Evolutionary conservation across 2,329 filamentous ascomycete species (phyloP).

Genomic region (Sporothrix variecibatus): DNA sequence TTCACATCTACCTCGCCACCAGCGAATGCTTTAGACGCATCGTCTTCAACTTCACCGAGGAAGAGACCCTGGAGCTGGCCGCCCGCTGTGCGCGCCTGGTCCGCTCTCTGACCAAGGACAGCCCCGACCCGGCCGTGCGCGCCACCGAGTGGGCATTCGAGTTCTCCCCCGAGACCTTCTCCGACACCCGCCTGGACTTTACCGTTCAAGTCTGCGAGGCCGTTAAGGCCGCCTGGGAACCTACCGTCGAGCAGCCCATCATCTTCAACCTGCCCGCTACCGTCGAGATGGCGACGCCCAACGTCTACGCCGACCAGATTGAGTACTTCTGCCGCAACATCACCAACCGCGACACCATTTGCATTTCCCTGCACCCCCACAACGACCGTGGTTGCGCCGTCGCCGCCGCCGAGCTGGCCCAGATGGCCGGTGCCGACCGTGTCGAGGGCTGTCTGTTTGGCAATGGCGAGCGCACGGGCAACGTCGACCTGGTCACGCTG

Average conservation of each 20-base stretch:
- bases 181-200: slow-evolving; percentile 83
- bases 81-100: slow-evolving; percentile 85
- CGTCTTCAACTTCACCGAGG: slow-evolving; percentile 84
- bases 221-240: slow-evolving; percentile 91
- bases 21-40: slow-evolving; percentile 93
- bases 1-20: slow-evolving; percentile 95
- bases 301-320: slow-evolving; percentile 93
- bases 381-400: slow-evolving; percentile 91
- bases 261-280: slow-evolving; percentile 98
- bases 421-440: slow-evolving; percentile 94
- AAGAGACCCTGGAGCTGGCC: slow-evolving; percentile 78
- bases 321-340: slow-evolving; percentile 93
- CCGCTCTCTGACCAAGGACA: slow-evolving; percentile 84
- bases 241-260: slow-evolving; percentile 74
- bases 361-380: slow-evolving; percentile 88
- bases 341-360: slow-evolving; percentile 79
- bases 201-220: slow-evolving; percentile 83
- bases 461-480: slow-evolving; percentile 93
- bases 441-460: slow-evolving; percentile 94
- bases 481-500: slow-evolving; percentile 91
- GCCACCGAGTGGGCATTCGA: slow-evolving; percentile 74
- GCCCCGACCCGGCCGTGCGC: slow-evolving; percentile 55
- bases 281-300: slow-evolving; percentile 91
- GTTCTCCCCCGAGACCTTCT: slow-evolving; percentile 87
- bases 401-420: slow-evolving; percentile 85